A percentile compares a stretch with the other conserved stretches of the same genome.
Evolutionary conservation across 2,329 filamentous ascomycete species (phyloP).

Genomic region (Aspergillus bombycis): DNA sequence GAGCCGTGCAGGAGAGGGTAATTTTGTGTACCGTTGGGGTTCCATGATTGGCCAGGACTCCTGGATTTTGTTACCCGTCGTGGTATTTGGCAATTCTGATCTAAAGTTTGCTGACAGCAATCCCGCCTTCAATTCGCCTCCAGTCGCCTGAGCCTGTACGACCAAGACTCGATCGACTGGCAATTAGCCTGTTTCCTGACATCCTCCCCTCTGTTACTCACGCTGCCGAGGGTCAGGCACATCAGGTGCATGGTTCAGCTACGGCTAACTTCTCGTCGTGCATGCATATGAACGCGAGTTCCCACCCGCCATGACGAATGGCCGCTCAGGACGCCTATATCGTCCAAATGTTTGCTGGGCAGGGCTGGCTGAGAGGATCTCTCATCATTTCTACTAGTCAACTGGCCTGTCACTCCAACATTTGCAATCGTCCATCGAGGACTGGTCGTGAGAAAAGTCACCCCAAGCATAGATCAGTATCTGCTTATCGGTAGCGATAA

Average conservation of each 20-base stretch:
- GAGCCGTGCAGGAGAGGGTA: not conserved
- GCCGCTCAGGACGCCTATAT: not conserved
- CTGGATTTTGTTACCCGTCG: not conserved
- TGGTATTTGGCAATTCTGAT: not conserved
- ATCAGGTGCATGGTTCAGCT: not conserved
- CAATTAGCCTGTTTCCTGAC: not conserved
- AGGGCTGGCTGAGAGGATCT: not conserved
- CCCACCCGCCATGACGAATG: not conserved
- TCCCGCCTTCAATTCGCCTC: not conserved
- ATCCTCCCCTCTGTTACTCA: not conserved
- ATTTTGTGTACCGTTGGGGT: slow-evolving; percentile 4
- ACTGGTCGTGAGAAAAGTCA: not conserved
- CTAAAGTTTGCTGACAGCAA: not conserved
- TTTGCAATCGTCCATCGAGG: not conserved
- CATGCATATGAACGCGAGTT: slow-evolving; percentile 1
- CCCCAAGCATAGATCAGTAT: not conserved
- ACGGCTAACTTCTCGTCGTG: not conserved
- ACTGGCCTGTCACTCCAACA: not conserved
- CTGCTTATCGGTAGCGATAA: not conserved
- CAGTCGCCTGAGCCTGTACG: not conserved
- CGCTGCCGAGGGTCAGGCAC: not conserved
- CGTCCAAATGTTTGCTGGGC: not conserved
- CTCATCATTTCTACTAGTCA: not conserved
- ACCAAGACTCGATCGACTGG: not conserved
- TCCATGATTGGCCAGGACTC: not conserved